Base-by-base conservation (phyloP, 2,329 filamentous ascomycete genomes). In the Neofusicoccum parvum region DNA sequence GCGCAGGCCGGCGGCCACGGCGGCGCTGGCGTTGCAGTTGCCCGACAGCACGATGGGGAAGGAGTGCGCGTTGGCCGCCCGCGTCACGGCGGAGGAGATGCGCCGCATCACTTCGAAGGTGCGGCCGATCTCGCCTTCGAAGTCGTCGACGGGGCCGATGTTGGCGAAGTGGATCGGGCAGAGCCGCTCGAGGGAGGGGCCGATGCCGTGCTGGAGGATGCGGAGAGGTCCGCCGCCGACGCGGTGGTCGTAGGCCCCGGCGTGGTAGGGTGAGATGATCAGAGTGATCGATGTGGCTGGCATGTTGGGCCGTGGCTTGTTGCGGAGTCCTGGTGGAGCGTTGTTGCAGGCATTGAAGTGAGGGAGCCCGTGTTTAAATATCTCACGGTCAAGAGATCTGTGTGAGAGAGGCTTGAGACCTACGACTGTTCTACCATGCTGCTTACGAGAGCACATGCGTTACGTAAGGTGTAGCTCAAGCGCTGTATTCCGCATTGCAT, bases 221-320 rank as follows among this genome's bases (percentile, higher is more conserved):
- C 71, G 71, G 27, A 73, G 68, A 1, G 78, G 78, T 2, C 79
- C 79, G n/a, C 71, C 73, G 62, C 79, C 78, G 14, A 80, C 76
- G 5, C 75, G 74, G 51, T 75, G 73, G 62, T 79, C 70, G 45
- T 70, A 73, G 37, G 74, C 65, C 41, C 79, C 78, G 59, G 78
- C 73, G 59, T 81, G 79, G 70, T 80, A 81, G 0, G 79, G 80
- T 0, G 76, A 76, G 34, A 74, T 72, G 62, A 80, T 78, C n/a
- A 58, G 53, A 36, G 53, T n/a, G 36, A 58, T 41, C 12, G 53
- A 58, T 2, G 36, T 58, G 15, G 36, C 36, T 20, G 53, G 17
- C 36, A 39, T 39, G 23, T 23, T 23, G 23, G 23, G 23, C 23
- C 2, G 23, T 23, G 23, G 23, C 23, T 23, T 23, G 23, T 23